These are phyloP conservation scores for Leccinellum albellum DNA, from an alignment of 768 basidiomycete species.

Conservation along the genomic window DNA sequence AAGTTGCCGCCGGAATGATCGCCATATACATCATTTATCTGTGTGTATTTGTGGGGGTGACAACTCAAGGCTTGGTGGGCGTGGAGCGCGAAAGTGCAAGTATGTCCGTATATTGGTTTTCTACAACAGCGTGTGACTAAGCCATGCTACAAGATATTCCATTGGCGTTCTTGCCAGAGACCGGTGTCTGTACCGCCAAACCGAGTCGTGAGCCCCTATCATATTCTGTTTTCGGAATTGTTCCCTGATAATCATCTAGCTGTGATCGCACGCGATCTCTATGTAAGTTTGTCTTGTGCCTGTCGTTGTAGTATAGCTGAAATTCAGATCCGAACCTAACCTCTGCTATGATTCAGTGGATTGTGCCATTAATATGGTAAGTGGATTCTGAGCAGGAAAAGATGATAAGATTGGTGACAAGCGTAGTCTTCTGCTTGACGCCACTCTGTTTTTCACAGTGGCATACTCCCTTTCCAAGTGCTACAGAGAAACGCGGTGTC, in stretches of 20 bases:
- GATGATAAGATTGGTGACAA: not conserved
- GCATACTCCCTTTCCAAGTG: not conserved
- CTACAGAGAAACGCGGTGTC: not conserved
- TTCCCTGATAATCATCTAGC: not conserved
- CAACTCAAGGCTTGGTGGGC: no score
- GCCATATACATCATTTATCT: no score
- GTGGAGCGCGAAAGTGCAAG: no score
- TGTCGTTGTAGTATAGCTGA: not conserved
- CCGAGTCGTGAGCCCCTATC: not conserved
- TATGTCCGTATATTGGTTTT: no score
- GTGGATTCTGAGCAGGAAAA: not conserved
- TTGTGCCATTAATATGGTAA: not conserved
- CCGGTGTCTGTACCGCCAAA: not conserved
- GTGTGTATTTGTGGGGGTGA: no score
- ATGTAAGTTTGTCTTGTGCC: not conserved
- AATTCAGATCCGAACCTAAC: not conserved
- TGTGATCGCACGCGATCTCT: not conserved
- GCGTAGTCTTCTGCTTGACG: not conserved
- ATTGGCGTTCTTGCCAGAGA: not conserved
- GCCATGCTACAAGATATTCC: not conserved
- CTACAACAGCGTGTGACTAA: no score
- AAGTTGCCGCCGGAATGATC: no score
- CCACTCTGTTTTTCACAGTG: not conserved
- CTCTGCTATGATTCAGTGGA: not conserved
- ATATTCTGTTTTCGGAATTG: not conserved